phyloP scores from a whole-genome alignment of 495 filamentous ascomycete species.

The Talaromyces ruber region DNA sequence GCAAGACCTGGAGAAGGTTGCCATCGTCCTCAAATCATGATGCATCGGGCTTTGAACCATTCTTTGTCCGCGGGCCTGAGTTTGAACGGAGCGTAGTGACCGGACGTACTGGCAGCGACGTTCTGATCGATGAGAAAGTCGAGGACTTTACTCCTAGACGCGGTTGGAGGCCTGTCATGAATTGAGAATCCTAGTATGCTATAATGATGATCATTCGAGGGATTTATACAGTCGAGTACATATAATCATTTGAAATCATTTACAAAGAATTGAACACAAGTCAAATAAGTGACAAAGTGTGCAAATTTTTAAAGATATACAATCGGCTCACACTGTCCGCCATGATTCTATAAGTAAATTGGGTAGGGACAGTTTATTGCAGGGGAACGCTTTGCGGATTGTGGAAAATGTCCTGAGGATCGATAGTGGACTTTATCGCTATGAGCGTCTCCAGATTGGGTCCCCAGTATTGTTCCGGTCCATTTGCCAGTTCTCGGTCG shows the following conservation, averaged over 20 bases:
- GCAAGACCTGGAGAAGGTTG: not conserved
- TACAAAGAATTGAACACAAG: not conserved
- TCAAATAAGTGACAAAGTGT: not conserved
- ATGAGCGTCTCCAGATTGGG: conserved; percentile 34
- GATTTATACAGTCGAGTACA: not conserved
- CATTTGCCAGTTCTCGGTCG: conserved; percentile 41
- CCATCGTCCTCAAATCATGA: not conserved
- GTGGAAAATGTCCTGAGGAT: conserved; percentile 47
- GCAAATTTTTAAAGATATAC: not conserved
- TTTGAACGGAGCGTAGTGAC: conserved; percentile 55
- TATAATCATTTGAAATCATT: not conserved
- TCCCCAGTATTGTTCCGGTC: conserved; percentile 42
- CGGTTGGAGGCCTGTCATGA: conserved; percentile 48
- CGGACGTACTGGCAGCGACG: conserved; percentile 44
- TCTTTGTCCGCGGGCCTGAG: conserved; percentile 49
- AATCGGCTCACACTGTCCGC: not conserved
- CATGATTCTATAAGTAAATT: not conserved
- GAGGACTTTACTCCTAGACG: conserved; percentile 42
- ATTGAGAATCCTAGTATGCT: conserved; percentile 18
- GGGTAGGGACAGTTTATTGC: not conserved
- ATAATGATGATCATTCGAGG: not conserved
- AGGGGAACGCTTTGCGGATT: conserved; percentile 37
- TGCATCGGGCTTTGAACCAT: conserved; percentile 39
- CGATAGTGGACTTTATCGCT: conserved; percentile 42
- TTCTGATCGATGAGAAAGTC: conserved; percentile 51